Percentiles rank a stretch among this genome's conserved stretches.
Conservation (phyloP, 192 early-diverging fungal species). For the Backusella australiensis region DNA sequence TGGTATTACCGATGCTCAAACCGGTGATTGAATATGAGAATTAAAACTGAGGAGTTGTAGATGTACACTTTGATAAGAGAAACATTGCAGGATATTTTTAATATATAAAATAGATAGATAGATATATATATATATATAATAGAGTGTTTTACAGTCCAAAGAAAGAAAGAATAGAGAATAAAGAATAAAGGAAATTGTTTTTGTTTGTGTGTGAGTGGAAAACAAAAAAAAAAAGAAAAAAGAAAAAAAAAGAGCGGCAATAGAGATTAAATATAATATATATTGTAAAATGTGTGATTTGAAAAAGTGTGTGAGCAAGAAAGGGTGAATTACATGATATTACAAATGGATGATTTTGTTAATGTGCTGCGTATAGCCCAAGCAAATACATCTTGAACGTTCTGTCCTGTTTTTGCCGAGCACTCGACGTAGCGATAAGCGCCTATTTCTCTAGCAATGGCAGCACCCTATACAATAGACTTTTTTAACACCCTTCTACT, state of each 20-base stretch:
- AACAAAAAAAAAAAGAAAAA: background rate
- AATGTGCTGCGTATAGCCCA: slow-evolving; percentile 62
- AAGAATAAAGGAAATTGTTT: background rate
- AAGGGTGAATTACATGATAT: slow-evolving; percentile 1
- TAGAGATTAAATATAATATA: background rate
- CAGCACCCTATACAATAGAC: slow-evolving; percentile 6
- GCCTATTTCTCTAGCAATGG: slow-evolving; percentile 10
- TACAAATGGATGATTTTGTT: slow-evolving; percentile 3
- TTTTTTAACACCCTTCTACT: background rate
- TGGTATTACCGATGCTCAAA: background rate
- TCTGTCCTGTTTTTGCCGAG: slow-evolving; percentile 24
- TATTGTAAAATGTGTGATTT: background rate
- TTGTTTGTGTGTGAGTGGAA: background rate
- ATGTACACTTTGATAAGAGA: background rate
- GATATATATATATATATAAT: background rate
- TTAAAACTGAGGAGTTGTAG: background rate
- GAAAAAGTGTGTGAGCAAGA: background rate
- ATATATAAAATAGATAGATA: background rate
- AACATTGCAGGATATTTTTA: background rate
- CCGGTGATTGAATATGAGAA: background rate
- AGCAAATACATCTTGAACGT: slow-evolving; percentile 34
- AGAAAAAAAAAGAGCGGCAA: background rate
- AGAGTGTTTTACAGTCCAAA: background rate
- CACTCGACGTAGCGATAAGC: slow-evolving; percentile 28
- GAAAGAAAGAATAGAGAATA: background rate